Conservation (phyloP, 2,329 filamentous ascomycete genomes). For the Apiospora koreana region DNA sequence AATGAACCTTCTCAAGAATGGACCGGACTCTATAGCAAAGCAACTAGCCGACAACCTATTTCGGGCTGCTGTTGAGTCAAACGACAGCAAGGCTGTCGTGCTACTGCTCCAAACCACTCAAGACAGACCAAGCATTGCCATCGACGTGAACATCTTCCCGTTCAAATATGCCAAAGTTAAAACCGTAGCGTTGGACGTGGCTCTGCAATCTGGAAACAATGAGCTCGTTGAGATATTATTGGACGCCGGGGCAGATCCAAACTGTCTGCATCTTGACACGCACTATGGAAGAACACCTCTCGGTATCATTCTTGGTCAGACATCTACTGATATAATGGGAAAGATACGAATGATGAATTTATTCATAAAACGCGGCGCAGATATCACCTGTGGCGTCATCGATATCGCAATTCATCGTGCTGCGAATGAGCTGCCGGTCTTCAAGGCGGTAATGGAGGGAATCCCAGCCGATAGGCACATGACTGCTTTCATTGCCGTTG, state of each 20-base stretch:
- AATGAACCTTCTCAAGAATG: neutral
- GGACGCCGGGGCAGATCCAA: neutral
- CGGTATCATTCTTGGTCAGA: accelerated
- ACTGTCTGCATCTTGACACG: no score
- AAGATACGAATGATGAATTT: neutral
- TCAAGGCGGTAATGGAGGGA: neutral
- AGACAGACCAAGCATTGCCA: neutral
- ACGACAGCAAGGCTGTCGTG: neutral
- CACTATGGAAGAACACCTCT: no score
- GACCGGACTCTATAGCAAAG: neutral
- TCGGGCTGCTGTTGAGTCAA: neutral
- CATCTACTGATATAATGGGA: accelerated
- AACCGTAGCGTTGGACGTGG: neutral
- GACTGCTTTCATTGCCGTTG: no score
- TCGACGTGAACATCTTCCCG: neutral
- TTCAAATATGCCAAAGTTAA: neutral
- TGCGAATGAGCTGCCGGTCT: neutral
- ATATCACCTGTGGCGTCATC: neutral
- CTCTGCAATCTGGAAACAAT: neutral
- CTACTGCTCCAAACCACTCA: neutral
- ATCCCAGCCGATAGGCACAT: neutral
- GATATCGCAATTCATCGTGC: neutral
- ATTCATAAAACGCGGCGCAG: neutral
- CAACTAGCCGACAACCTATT: neutral
- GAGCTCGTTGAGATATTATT: neutral